These are phyloP conservation scores for Xylariaceae sp. DNA, from an alignment of 2,329 filamentous ascomycete species.

Conservation along the genomic window DNA sequence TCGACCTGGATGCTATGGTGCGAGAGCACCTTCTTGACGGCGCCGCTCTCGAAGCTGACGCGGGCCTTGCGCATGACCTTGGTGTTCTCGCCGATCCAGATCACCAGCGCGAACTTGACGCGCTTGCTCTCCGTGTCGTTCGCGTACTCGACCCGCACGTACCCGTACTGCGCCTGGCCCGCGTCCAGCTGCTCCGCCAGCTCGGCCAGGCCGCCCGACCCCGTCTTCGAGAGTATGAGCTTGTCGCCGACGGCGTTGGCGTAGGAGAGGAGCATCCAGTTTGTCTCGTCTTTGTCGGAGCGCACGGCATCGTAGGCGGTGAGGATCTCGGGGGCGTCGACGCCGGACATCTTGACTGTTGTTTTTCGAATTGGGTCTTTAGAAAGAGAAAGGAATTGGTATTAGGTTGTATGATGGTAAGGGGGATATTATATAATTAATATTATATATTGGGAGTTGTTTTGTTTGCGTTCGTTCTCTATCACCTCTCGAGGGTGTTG, in stretches of 20 bases:
- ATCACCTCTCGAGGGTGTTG: neutral
- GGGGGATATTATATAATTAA: neutral
- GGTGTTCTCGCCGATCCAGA: constrained; percentile 62
- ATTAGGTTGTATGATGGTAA: neutral
- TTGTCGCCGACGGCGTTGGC: constrained; percentile 50
- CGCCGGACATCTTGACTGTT: constrained; percentile 46
- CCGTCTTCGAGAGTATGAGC: constrained; percentile 52
- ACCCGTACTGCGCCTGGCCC: constrained; percentile 59
- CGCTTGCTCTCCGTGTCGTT: constrained; percentile 65
- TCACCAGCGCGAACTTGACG: constrained; percentile 62
- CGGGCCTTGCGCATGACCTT: constrained; percentile 66
- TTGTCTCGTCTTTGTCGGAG: constrained; percentile 58
- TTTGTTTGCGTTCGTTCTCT: neutral
- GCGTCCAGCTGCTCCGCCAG: constrained; percentile 53
- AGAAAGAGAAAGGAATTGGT: neutral
- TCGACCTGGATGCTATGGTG: constrained; percentile 63
- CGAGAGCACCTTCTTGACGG: constrained; percentile 57
- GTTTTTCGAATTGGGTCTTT: neutral
- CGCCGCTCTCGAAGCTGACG: constrained; percentile 61
- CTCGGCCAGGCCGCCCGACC: constrained; percentile 56
- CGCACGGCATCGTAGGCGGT: constrained; percentile 63
- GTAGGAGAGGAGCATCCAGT: constrained; percentile 64
- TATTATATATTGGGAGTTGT: neutral
- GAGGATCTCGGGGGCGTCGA: constrained; percentile 54
- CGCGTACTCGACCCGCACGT: constrained; percentile 62